phyloP scores from a whole-genome alignment of 495 filamentous ascomycete genomes.

The Neurospora sp. region DNA sequence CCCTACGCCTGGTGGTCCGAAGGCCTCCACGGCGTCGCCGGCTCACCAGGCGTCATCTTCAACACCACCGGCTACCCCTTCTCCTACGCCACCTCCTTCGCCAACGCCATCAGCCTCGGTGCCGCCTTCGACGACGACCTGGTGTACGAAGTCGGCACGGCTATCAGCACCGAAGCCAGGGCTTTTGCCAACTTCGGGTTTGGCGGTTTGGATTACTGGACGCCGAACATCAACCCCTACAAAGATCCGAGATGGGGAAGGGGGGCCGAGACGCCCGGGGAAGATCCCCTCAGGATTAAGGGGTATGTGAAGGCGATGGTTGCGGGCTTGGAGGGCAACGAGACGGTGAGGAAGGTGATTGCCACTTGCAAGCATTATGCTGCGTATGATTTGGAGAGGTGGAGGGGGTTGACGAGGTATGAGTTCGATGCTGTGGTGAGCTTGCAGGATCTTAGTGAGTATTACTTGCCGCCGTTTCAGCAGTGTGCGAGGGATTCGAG shows the following conservation, averaged over 20 bases:
- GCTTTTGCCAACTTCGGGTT: slow-evolving; percentile 54
- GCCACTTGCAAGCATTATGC: slow-evolving; percentile 58
- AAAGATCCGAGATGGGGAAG: slow-evolving; percentile 38
- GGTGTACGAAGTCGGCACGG: slow-evolving; percentile 28
- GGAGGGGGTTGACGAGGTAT: slow-evolving; percentile 22
- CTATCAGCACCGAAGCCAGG: slow-evolving; percentile 53
- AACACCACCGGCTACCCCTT: slow-evolving; percentile 21
- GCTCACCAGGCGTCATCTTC: slow-evolving; percentile 26
- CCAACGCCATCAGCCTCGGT: slow-evolving; percentile 32
- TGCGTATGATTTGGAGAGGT: slow-evolving; percentile 53
- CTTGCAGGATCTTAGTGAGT: slow-evolving; percentile 34
- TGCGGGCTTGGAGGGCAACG: slow-evolving; percentile 47
- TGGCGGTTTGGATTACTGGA: slow-evolving; percentile 52
- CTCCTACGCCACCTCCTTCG: slow-evolving; percentile 38
- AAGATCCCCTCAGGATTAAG: slow-evolving; percentile 24
- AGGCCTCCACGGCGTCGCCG: slow-evolving; percentile 39
- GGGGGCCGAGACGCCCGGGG: slow-evolving; percentile 29
- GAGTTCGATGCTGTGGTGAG: slow-evolving; percentile 27
- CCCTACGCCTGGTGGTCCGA: slow-evolving; percentile 46
- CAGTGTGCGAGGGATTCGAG: slow-evolving; percentile 34
- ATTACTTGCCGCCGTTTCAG: slow-evolving; percentile 39
- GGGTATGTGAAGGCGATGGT: slow-evolving; percentile 51
- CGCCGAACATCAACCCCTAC: slow-evolving; percentile 63
- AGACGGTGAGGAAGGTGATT: slow-evolving; percentile 37
- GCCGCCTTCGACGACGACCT: slow-evolving; percentile 41